Conservation (phyloP, 2,329 filamentous ascomycete species). For the Scytalidium lignicola region DNA sequence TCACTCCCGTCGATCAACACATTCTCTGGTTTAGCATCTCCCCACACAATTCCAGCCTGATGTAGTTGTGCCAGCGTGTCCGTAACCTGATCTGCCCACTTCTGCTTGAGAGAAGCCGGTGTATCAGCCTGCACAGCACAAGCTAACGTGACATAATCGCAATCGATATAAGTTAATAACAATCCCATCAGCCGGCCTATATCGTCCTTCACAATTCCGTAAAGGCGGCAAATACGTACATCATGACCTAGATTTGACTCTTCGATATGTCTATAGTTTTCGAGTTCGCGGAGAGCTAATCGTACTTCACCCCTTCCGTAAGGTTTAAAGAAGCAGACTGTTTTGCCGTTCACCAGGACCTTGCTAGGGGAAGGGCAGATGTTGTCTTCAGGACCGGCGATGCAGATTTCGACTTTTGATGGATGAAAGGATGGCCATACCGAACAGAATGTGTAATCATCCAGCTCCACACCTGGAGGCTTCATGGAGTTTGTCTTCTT, state of each 20-base stretch:
- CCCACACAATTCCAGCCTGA: conserved; percentile 15
- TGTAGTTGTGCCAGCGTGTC: conserved; percentile 11
- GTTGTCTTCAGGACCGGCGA: conserved; percentile 10
- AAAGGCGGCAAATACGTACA: conserved; percentile 12
- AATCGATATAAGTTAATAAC: conserved; percentile 16
- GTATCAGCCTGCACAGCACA: conserved; percentile 10
- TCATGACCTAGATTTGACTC: conserved; percentile 9
- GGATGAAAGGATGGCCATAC: conserved; percentile 10
- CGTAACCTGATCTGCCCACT: conserved; percentile 17
- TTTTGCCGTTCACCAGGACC: conserved; percentile 9
- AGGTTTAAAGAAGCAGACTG: conserved; percentile 12
- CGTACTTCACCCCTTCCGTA: conserved; percentile 5
- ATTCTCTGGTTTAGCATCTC: conserved; percentile 19
- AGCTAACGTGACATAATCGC: conserved; percentile 11
- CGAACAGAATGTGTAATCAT: conserved; percentile 4
- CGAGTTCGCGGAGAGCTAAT: conserved; percentile 12
- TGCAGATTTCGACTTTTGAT: conserved; percentile 7
- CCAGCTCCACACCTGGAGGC: conserved; percentile 6
- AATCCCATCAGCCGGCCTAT: conserved; percentile 11
- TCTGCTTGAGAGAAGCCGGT: conserved; percentile 9
- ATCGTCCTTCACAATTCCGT: conserved; percentile 14
- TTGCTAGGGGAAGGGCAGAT: conserved; percentile 10
- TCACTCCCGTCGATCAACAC: conserved; percentile 15
- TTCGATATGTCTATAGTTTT: conserved; percentile 9
- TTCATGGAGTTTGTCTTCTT: conserved; percentile 1